phyloP scores from a whole-genome alignment of 768 basidiomycete species.

The Podaxis sp. region DNA sequence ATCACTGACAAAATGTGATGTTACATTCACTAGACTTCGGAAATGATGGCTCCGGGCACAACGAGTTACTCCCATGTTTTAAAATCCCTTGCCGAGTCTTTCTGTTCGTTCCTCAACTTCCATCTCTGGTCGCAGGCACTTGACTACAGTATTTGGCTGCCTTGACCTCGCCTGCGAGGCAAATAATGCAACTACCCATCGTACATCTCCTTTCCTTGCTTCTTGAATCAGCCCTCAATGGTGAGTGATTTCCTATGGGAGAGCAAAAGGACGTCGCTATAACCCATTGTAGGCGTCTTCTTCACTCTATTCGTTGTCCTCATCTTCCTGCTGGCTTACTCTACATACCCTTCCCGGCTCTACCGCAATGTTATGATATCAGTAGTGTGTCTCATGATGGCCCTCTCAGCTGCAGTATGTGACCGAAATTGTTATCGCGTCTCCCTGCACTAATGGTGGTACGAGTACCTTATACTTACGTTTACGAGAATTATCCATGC shows the following conservation, averaged over 20 bases:
- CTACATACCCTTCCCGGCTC: background rate
- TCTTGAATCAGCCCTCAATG: background rate
- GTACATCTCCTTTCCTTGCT: slow-evolving; percentile 10
- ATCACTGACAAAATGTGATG: too few relatives aligned
- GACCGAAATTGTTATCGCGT: background rate
- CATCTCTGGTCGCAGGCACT: background rate
- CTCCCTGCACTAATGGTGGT: background rate
- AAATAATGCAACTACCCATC: background rate
- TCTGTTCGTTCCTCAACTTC: background rate
- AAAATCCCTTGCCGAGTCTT: background rate
- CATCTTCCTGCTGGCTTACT: background rate
- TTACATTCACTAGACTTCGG: too few relatives aligned
- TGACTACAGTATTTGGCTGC: background rate
- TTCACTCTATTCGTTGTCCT: slow-evolving; percentile 11
- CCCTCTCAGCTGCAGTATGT: slow-evolving; percentile 1
- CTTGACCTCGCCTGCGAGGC: background rate
- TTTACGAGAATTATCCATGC: background rate
- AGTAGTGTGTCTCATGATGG: slow-evolving; percentile 5
- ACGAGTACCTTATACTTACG: slow-evolving; percentile 1
- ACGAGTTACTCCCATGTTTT: background rate
- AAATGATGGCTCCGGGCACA: slow-evolving; percentile 1
- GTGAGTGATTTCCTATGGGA: background rate
- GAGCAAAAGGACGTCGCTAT: background rate
- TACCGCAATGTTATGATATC: background rate
- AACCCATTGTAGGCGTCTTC: slow-evolving; percentile 1